Percentiles rank a stretch among this genome's conserved stretches.
phyloP scores from a whole-genome alignment of 345 rosid genomes.

The Eutrema yunnanense region DNA sequence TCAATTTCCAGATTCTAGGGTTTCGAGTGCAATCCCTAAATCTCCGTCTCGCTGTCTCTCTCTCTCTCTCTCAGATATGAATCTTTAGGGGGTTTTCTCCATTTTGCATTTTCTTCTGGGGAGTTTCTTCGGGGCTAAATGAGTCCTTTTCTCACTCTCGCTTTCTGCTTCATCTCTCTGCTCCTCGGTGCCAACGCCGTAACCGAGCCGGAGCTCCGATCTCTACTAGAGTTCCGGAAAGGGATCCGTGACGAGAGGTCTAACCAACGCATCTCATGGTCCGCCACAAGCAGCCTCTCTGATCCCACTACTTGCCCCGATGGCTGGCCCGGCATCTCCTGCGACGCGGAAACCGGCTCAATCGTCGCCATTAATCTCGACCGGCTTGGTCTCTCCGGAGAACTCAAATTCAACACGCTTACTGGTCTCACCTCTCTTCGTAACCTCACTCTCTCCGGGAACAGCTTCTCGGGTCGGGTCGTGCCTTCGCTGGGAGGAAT shows the following conservation, averaged over 20 bases:
- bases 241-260: slow-evolving; percentile 60
- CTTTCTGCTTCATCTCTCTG: slow-evolving; percentile 27
- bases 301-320: slow-evolving; percentile 42
- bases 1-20: slow-evolving; percentile 21
- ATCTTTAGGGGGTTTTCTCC: background rate
- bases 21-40: slow-evolving; percentile 13
- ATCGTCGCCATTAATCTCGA: slow-evolving; percentile 51
- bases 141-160: slow-evolving; percentile 31
- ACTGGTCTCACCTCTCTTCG: slow-evolving; percentile 45
- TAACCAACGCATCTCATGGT: slow-evolving; percentile 43
- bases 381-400: slow-evolving; percentile 61
- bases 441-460: slow-evolving; percentile 68
- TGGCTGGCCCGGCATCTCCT: slow-evolving; percentile 64
- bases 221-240: slow-evolving; percentile 80
- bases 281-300: slow-evolving; percentile 23
- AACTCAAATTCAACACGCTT: slow-evolving; percentile 70
- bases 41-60: slow-evolving; percentile 7
- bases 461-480: slow-evolving; percentile 77
- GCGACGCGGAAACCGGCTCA: slow-evolving; percentile 43
- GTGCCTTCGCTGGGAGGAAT: slow-evolving; percentile 70
- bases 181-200: slow-evolving; percentile 23
- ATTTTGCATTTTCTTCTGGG: background rate
- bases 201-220: slow-evolving; percentile 48
- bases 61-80: slow-evolving; percentile 24
- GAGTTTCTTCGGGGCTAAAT: slow-evolving; percentile 24